Base-by-base conservation (phyloP, 495 filamentous ascomycete species). In the Penicillium verhagenii region DNA sequence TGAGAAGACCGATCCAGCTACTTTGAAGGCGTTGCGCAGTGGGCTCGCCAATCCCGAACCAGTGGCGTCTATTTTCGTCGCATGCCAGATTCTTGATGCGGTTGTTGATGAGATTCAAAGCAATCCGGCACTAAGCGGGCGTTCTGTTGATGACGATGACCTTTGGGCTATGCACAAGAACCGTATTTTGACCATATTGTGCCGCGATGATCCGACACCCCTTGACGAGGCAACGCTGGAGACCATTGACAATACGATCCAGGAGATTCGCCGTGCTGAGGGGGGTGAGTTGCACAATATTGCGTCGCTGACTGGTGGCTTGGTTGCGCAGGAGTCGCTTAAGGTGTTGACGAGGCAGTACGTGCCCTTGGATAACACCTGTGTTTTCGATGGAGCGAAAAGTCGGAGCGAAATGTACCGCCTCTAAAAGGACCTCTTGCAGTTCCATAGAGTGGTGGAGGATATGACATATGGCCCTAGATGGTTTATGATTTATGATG, bases 321-420 rank as follows among this genome's bases (percentile, higher is more conserved):
- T 99, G 72, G 88, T 95, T 21, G 90, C 92, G 25, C 94, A 99
- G 73, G 94, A 99, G 76, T 82, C 91, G 25, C 91, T 97, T 67
- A 99, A 99, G 79, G 86, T 96, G 24, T 79, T 97, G 55, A 99
- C 94, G 45, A 86, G 90, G 70, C 94, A 99, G 79, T 99, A 99
- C 76, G 82, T 96, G 11, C 94, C 94, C 16, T 82, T 96, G 50
- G 91, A 97, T 64, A 94, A 96, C 69, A 93, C 89, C 9, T 93
- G 91, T 68, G 77, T 97, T 50, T 96, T 95, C 66, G 92, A 97
- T 75, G 94, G 94, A 42, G 86, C 96, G 20, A 75, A 69, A 53
- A 95, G 92, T 72, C 86, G 84, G 70, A 88, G 81, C 51, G 85
- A 86, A 66, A 88, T 95, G 57, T 81, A 71, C 45, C 61, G 61